Conservation (phyloP, 2,329 filamentous ascomycete species). For the Fusarium kyushuense region DNA sequence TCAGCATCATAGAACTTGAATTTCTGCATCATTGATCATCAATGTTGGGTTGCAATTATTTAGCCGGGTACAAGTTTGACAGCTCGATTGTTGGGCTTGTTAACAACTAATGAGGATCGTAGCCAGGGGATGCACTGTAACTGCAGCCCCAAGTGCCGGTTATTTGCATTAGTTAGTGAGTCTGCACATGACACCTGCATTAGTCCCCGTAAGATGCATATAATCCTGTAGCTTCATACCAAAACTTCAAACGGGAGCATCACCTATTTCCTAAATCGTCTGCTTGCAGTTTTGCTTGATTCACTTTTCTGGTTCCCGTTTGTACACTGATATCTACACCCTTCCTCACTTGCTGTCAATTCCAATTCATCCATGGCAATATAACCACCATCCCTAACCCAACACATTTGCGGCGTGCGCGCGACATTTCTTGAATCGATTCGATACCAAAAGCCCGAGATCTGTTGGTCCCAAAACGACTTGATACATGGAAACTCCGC, state of each 20-base stretch:
- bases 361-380: conserved; percentile 14
- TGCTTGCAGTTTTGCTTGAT: conserved; percentile 33
- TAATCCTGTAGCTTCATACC: conserved; percentile 24
- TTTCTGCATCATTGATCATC: conserved; percentile 25
- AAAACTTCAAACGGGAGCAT: conserved; percentile 39
- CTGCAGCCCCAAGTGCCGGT: conserved; percentile 21
- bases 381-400: background rate
- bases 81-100: conserved; percentile 7
- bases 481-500: background rate
- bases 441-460: conserved; percentile 32
- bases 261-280: conserved; percentile 46
- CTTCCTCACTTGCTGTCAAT: conserved; percentile 12
- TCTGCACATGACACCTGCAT: conserved; percentile 24
- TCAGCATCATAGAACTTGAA: background rate
- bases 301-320: background rate
- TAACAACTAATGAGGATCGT: conserved; percentile 6
- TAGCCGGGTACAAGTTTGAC: conserved; percentile 10
- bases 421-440: conserved; percentile 14
- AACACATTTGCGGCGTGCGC: background rate
- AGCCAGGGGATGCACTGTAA: conserved; percentile 17
- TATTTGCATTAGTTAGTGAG: conserved; percentile 39
- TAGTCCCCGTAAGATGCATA: conserved; percentile 22
- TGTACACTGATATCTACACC: conserved; percentile 22
- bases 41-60: conserved; percentile 13
- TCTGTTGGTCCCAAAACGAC: conserved; percentile 27